Conservation (phyloP, 257 asterid genomes). For the Solanum bulbocastanum region DNA sequence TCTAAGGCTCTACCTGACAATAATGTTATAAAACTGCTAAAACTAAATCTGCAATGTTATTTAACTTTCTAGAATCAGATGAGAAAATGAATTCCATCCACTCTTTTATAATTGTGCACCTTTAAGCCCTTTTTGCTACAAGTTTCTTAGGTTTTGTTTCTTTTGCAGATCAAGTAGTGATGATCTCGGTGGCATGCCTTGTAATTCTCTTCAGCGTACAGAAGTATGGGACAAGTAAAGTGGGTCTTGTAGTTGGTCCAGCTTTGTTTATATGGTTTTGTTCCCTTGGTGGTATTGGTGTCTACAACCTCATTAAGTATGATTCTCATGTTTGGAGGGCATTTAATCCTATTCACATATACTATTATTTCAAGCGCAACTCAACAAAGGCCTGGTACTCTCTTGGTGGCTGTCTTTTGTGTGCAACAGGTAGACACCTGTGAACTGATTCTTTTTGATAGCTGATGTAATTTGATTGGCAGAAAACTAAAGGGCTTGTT, state of each 20-base stretch:
- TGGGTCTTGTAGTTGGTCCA: slow-evolving; percentile 95
- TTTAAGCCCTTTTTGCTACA: not conserved
- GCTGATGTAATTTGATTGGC: not conserved
- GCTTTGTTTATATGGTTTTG: slow-evolving; percentile 95
- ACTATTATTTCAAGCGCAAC: slow-evolving; percentile 69
- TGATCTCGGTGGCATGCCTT: slow-evolving; percentile 81
- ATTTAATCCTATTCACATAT: slow-evolving; percentile 84
- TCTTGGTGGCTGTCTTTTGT: slow-evolving; percentile 92
- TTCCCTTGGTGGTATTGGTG: slow-evolving; percentile 87
- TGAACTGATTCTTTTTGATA: not conserved
- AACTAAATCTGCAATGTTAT: not conserved
- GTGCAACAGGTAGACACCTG: slow-evolving; percentile 76
- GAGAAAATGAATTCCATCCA: not conserved
- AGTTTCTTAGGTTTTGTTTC: slow-evolving; percentile 11
- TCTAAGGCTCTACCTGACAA: not conserved
- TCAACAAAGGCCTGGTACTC: slow-evolving; percentile 89
- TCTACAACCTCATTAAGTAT: slow-evolving; percentile 82
- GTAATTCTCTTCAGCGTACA: slow-evolving; percentile 86
- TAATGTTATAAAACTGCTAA: not conserved
- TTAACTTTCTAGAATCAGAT: not conserved
- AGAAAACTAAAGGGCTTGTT: not conserved
- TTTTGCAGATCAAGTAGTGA: slow-evolving; percentile 87
- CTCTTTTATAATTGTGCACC: not conserved
- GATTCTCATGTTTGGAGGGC: slow-evolving; percentile 71
- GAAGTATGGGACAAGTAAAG: slow-evolving; percentile 95